phyloP scores from a whole-genome alignment of 2,329 filamentous ascomycete species.

The Blumeriella jaapii region DNA sequence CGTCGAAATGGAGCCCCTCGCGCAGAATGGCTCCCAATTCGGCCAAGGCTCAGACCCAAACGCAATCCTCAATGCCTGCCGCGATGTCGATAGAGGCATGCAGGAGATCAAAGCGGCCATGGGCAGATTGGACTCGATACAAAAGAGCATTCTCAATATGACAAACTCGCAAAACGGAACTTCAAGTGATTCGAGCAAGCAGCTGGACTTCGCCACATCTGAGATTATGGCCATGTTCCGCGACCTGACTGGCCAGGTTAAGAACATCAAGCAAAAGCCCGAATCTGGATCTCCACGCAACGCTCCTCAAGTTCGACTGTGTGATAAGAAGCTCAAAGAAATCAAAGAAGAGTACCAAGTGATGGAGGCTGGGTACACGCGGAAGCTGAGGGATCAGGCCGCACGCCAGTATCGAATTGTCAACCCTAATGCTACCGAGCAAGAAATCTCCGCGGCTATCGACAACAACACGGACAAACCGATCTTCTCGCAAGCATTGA shows the following conservation, averaged over 20 bases:
- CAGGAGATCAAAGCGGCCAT: conserved; percentile 63
- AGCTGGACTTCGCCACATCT: conserved; percentile 61
- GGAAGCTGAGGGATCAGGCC: conserved; percentile 72
- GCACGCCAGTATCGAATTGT: conserved; percentile 86
- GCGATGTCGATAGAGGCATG: conserved; percentile 67
- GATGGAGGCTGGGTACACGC: conserved; percentile 68
- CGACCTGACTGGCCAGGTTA: conserved; percentile 66
- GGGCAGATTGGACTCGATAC: conserved; percentile 54
- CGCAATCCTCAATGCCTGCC: conserved; percentile 74
- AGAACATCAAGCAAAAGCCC: conserved; percentile 69
- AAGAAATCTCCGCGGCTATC: conserved; percentile 66
- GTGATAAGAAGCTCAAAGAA: conserved; percentile 68
- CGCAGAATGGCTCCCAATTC: conserved; percentile 34
- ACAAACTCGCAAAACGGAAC: no score
- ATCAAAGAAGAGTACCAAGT: conserved; percentile 75
- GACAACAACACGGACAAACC: conserved; percentile 61
- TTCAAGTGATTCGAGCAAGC: conserved; percentile 50
- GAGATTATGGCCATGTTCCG: conserved; percentile 80
- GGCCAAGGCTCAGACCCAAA: conserved; percentile 50
- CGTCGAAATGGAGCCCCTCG: conserved; percentile 58
- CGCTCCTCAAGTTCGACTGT: conserved; percentile 66
- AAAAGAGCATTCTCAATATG: conserved; percentile 57
- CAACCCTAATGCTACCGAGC: conserved; percentile 65
- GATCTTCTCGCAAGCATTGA: conserved; percentile 78
- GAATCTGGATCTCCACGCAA: conserved; percentile 65